These are phyloP conservation scores for Aspergillus ustus DNA, from an alignment of 2,329 filamentous ascomycete species.

Conservation along the genomic window DNA sequence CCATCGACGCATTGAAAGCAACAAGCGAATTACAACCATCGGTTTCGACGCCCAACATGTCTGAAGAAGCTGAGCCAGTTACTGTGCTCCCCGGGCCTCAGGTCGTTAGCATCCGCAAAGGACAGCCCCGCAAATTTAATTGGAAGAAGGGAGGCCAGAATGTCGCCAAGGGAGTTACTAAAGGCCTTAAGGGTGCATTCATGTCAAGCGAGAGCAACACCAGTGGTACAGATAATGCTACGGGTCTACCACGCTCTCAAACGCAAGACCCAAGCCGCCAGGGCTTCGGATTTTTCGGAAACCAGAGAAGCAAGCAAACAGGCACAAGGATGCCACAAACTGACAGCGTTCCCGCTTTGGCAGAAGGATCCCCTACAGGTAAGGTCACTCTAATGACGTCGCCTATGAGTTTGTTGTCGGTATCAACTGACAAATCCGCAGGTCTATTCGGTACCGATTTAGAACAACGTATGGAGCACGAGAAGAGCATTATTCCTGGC, in stretches of 20 bases:
- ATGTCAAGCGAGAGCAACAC: slow-evolving; percentile 66
- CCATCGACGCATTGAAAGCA: slow-evolving; percentile 51
- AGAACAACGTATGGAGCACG: slow-evolving; percentile 80
- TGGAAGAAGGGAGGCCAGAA: slow-evolving; percentile 98
- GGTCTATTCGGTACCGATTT: slow-evolving; percentile 89
- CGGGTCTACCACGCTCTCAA: slow-evolving; percentile 43
- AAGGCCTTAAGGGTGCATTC: slow-evolving; percentile 91
- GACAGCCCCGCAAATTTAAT: slow-evolving; percentile 94
- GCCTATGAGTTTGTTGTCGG: not conserved
- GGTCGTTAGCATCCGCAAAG: slow-evolving; percentile 92
- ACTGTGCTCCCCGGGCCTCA: slow-evolving; percentile 76
- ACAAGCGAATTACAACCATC: slow-evolving; percentile 61
- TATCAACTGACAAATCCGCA: slow-evolving; percentile 29
- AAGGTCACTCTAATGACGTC: slow-evolving; percentile 27
- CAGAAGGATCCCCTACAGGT: slow-evolving; percentile 45
- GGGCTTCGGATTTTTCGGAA: slow-evolving; percentile 73
- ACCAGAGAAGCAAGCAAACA: slow-evolving; percentile 49
- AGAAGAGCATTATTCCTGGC: slow-evolving; percentile 85
- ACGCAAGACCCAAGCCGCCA: slow-evolving; percentile 56
- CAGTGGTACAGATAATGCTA: slow-evolving; percentile 35
- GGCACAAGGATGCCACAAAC: slow-evolving; percentile 48
- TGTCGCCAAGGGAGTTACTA: slow-evolving; percentile 90
- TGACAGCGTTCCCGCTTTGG: slow-evolving; percentile 48
- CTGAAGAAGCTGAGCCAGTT: slow-evolving; percentile 68
- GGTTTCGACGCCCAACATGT: slow-evolving; percentile 58